These are phyloP conservation scores for Cercospora nicotianae DNA, from an alignment of 2,329 filamentous ascomycete genomes.

Conservation along the genomic window DNA sequence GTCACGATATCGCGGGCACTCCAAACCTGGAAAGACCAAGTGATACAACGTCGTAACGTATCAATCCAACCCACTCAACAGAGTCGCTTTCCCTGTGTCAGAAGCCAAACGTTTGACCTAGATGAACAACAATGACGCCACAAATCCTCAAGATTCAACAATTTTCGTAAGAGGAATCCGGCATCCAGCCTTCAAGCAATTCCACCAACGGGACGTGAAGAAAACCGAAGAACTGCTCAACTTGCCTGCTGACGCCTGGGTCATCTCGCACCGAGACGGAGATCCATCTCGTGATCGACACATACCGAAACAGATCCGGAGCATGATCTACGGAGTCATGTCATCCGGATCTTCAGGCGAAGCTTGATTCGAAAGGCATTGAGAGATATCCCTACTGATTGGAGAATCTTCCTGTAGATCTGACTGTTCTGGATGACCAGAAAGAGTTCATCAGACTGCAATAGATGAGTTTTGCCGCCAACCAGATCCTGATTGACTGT, in stretches of 20 bases:
- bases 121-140: constrained; percentile 1
- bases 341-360: background rate
- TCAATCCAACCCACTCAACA: background rate
- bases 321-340: background rate
- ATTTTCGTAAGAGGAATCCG: constrained; percentile 7
- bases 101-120: background rate
- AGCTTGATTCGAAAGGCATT: background rate
- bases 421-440: background rate
- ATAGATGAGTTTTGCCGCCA: background rate
- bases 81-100: background rate
- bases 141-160: background rate
- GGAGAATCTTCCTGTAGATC: background rate
- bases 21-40: background rate
- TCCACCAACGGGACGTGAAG: constrained; percentile 12
- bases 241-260: background rate
- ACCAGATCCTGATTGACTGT: background rate
- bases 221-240: background rate
- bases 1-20: background rate
- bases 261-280: constrained; percentile 15
- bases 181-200: background rate
- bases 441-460: background rate
- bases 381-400: background rate
- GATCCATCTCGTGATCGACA: constrained; percentile 3
- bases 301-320: background rate
- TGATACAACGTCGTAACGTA: background rate